Percentiles rank a stretch among this genome's conserved stretches.
These are phyloP conservation scores for Colletotrichum theobromicola DNA, from an alignment of 2,329 filamentous ascomycete genomes.

Conservation along the genomic window DNA sequence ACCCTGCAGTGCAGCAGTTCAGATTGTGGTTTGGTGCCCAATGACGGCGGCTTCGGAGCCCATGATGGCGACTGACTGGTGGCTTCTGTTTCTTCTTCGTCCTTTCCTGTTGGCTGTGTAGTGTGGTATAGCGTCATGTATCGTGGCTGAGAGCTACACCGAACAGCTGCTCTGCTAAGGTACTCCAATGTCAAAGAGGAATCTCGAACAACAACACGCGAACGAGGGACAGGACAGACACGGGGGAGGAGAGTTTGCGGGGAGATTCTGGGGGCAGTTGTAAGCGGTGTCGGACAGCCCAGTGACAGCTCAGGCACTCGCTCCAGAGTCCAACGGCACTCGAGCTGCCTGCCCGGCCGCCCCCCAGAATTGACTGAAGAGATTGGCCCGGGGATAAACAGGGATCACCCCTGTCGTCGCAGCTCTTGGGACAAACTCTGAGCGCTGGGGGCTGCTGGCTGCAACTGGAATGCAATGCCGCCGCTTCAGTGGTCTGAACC, in stretches of 20 bases:
- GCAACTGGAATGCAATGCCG: neutral
- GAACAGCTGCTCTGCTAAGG: neutral
- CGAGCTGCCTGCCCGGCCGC: neutral
- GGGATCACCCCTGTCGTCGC: neutral
- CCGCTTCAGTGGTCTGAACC: neutral
- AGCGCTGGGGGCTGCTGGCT: neutral
- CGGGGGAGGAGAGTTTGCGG: neutral
- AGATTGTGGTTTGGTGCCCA: neutral
- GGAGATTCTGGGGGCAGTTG: slow-evolving; percentile 5
- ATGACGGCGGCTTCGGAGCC: neutral
- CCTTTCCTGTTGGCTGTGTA: neutral
- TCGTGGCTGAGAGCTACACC: neutral
- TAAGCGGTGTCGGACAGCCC: neutral
- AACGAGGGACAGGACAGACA: neutral
- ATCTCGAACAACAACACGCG: neutral
- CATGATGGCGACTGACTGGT: neutral
- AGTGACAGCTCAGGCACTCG: neutral
- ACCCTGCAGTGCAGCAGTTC: neutral
- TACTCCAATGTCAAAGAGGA: neutral
- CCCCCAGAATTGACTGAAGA: neutral
- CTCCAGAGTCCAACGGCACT: too few relatives aligned
- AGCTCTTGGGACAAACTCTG: neutral
- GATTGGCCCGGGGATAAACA: neutral
- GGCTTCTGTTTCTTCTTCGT: neutral
- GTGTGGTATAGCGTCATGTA: neutral